Base-by-base conservation (phyloP, 1,139 yeast genomes). In the Pneumocystis sp. region DNA sequence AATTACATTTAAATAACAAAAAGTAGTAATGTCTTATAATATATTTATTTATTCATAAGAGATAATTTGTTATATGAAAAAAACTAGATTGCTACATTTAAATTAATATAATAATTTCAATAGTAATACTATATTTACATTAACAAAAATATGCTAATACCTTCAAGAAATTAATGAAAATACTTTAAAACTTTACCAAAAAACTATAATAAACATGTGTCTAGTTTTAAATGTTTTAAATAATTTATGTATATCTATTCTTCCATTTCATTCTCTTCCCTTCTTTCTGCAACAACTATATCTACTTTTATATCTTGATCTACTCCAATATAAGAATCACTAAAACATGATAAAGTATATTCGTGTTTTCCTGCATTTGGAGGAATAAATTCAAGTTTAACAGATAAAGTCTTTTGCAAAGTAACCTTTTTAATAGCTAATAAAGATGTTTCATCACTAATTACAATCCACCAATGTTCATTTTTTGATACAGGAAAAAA, bases 321-420 rank as follows among this genome's bases (percentile, higher is more conserved):
- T 1, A 90, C 95, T 73, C 90, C 97, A 40, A 89, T 71, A 72
- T 91, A 93, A 0, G 96, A 86, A 72, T 91, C 97, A 75, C 97
- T 87, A 75, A 91, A 82, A 72, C 93, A 85, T 96, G 96, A 91
- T 1, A 89, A 76, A 0, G 85, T 82, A 59, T 90, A 75, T 15
- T 80, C 74, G 66, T 85, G 86, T 7, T 76, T 74, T 0, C 96
- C 96, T 3, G 81, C 74, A 2, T 76, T 79, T 0, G 90, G 85
- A 25, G 88, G 73, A 0, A 83, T 78, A 69, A 88, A 82, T 37
- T 81, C 82, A 64, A 93, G 71, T 10, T 76, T 77, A 25, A 86
- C 78, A 2, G 76, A 72, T 35, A 67, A 63, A 19, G 59, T 42
- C 40, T 64, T 63, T 71, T 85, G 89, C 1, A 75, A 73, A 0